Percentiles rank a stretch among this genome's conserved stretches.
Conservation (phyloP, 2,329 filamentous ascomycete species). For the Cercospora janseana region DNA sequence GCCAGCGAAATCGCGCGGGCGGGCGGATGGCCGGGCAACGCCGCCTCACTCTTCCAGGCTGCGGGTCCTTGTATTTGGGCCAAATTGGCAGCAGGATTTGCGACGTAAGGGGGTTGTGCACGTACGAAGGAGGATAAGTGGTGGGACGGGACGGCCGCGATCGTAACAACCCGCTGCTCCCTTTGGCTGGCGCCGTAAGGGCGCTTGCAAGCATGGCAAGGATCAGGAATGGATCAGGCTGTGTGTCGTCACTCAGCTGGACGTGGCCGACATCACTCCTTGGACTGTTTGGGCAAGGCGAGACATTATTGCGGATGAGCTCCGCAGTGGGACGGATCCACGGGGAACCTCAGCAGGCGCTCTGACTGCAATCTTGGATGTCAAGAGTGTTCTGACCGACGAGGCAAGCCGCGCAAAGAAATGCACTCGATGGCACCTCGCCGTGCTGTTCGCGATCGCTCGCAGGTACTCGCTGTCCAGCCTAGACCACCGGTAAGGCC, state of each 20-base stretch:
- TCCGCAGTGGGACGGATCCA: slow-evolving; percentile 2
- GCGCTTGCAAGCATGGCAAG: slow-evolving; percentile 1
- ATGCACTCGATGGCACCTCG: background rate
- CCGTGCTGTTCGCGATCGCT: too few relatives aligned
- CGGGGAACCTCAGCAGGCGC: background rate
- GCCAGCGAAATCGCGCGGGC: slow-evolving; percentile 4
- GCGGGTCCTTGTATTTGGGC: background rate
- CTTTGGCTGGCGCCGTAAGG: background rate
- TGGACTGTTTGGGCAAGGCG: slow-evolving; percentile 1
- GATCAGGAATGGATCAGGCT: slow-evolving; percentile 1
- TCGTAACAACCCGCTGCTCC: background rate
- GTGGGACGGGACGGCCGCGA: background rate
- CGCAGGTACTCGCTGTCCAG: too few relatives aligned
- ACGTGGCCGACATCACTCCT: too few relatives aligned
- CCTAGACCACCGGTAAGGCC: too few relatives aligned
- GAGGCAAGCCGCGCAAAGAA: background rate
- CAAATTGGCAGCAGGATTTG: slow-evolving; percentile 1
- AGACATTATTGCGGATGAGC: slow-evolving; percentile 7
- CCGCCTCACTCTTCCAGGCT: slow-evolving; percentile 1
- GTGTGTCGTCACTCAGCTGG: slow-evolving; percentile 1
- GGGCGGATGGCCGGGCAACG: background rate
- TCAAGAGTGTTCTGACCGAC: background rate
- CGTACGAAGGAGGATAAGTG: background rate
- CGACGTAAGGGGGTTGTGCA: background rate
- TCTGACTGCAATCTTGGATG: background rate